Evolutionary conservation across 768 basidiomycete genomes (phyloP).

Genomic region (Hysterangium stoloniferum): DNA sequence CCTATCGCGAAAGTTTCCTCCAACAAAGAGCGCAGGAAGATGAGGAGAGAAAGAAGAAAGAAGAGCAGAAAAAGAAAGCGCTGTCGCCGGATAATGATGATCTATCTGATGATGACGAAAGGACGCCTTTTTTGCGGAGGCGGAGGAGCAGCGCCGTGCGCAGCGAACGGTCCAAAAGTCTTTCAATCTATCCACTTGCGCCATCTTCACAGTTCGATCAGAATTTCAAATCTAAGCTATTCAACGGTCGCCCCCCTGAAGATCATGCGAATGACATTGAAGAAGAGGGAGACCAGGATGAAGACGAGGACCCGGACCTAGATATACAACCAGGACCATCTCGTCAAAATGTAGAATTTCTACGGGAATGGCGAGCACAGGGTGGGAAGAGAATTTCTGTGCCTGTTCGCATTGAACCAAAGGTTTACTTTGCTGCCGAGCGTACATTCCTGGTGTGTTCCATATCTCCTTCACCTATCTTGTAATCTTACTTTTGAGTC

Average conservation of each 20-base stretch:
- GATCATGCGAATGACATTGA: background rate
- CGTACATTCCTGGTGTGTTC: constrained; percentile 82
- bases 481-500: background rate
- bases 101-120: constrained; percentile 25
- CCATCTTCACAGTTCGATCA: constrained; percentile 80
- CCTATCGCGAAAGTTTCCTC: constrained; percentile 76
- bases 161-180: constrained; percentile 19
- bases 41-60: constrained; percentile 16
- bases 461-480: constrained; percentile 10
- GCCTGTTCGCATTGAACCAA: constrained; percentile 95
- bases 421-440: constrained; percentile 95
- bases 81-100: constrained; percentile 21
- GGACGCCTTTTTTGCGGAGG: constrained; percentile 31
- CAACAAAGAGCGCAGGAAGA: constrained; percentile 34
- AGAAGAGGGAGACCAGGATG: constrained; percentile 21
- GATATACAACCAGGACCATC: constrained; percentile 21
- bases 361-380: constrained; percentile 65
- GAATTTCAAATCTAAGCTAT: constrained; percentile 63
- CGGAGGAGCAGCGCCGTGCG: constrained; percentile 16
- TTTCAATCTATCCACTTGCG: constrained; percentile 83
- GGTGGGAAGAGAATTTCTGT: constrained; percentile 85
- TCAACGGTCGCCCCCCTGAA: constrained; percentile 25
- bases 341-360: constrained; percentile 41
- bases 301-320: constrained; percentile 28
- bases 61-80: constrained; percentile 20